Conservation (phyloP, 2,329 filamentous ascomycete species). For the Xylaria sp. region DNA sequence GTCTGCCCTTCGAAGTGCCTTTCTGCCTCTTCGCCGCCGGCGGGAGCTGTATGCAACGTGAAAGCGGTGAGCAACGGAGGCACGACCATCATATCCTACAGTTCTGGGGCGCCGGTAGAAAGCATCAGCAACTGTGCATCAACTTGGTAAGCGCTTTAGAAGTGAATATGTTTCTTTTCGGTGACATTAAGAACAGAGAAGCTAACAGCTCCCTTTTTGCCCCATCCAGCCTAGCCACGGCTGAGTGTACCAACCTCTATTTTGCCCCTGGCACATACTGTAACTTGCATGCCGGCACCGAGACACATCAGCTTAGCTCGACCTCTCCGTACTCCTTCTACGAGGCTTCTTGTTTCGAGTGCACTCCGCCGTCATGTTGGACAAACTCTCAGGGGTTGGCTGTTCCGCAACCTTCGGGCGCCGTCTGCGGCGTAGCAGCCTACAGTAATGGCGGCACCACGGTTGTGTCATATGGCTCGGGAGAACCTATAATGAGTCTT, state of each 20-base stretch:
- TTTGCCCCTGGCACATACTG: conserved; percentile 11
- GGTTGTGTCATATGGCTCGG: conserved; percentile 24
- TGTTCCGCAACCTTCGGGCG: conserved; percentile 24
- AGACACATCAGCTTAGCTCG: conserved; percentile 17
- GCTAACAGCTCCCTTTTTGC: neutral
- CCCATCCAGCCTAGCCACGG: conserved; percentile 4
- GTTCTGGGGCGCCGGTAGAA: neutral
- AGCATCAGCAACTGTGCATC: neutral
- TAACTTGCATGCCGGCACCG: conserved; percentile 21
- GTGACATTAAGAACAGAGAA: neutral
- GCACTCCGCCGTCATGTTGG: conserved; percentile 14
- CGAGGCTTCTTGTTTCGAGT: conserved; percentile 24
- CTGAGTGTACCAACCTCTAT: conserved; percentile 24
- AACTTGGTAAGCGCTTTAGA: neutral
- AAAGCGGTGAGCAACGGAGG: neutral
- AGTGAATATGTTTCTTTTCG: neutral
- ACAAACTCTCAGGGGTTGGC: conserved; percentile 21
- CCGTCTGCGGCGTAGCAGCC: conserved; percentile 18
- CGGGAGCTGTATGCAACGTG: neutral
- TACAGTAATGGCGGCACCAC: conserved; percentile 26
- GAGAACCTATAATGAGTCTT: conserved; percentile 16
- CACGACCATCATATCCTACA: neutral
- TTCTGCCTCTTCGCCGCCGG: neutral
- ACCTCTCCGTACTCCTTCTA: conserved; percentile 23
- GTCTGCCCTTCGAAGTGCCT: neutral